Evolutionary conservation across 371 early-diverging fungal species (phyloP).

Genomic region (Phascolomyces articulosus): DNA sequence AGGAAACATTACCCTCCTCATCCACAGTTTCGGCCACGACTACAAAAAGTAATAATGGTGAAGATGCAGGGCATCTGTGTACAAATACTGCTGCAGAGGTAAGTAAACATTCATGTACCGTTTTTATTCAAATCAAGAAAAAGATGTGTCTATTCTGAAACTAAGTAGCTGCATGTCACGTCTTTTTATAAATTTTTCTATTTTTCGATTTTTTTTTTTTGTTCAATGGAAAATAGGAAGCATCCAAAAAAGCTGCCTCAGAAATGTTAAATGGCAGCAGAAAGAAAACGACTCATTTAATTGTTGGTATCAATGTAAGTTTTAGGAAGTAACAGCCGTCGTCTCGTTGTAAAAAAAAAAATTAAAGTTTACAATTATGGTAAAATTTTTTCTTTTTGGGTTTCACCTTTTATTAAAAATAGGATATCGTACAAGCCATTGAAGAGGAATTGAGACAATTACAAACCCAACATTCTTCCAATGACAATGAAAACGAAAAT

Average conservation of each 20-base stretch:
- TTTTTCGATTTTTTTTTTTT: not conserved
- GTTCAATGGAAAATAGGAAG: not conserved
- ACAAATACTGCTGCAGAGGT: slow-evolving; percentile 3
- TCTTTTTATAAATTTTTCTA: too few species aligned
- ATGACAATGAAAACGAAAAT: too few species aligned
- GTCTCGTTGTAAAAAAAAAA: not conserved
- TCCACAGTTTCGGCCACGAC: not conserved
- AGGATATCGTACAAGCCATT: slow-evolving; percentile 12
- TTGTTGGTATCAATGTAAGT: slow-evolving; percentile 8
- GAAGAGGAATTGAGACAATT: slow-evolving; percentile 1
- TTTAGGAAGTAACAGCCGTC: too few species aligned
- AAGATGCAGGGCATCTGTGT: slow-evolving; percentile 3
- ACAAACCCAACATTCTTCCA: not conserved
- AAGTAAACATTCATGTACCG: not conserved
- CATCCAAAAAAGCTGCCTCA: slow-evolving; percentile 10
- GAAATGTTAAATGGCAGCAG: slow-evolving; percentile 1
- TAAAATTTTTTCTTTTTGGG: too few species aligned
- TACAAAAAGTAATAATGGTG: not conserved
- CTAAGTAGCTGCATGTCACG: too few species aligned
- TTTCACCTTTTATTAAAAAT: not conserved
- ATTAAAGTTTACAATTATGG: too few species aligned
- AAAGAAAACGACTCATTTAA: not conserved
- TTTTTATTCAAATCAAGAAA: not conserved
- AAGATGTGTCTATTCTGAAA: too few species aligned
- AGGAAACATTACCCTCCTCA: too few species aligned